phyloP scores from a whole-genome alignment of 2,329 filamentous ascomycete genomes.

The Monosporascus cannonballus region DNA sequence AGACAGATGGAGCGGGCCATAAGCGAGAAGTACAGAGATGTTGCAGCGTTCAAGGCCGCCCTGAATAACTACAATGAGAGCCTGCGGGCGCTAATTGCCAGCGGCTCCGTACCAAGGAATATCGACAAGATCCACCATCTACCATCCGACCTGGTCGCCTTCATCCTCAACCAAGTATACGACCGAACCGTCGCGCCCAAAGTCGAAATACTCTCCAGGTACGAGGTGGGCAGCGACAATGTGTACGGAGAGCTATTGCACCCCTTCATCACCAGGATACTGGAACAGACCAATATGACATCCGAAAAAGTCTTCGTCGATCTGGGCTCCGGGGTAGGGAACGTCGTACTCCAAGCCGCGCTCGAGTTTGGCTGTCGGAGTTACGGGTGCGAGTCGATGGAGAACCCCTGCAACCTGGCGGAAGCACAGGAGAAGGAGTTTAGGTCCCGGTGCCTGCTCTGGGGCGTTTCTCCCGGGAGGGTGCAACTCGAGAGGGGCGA shows the following conservation, averaged over 20 bases:
- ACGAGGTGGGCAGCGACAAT: conserved; percentile 86
- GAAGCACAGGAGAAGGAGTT: conserved; percentile 79
- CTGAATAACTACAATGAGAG: conserved; percentile 72
- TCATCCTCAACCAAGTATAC: conserved; percentile 84
- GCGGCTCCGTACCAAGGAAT: conserved; percentile 67
- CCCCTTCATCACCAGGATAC: conserved; percentile 75
- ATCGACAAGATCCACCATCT: conserved; percentile 64
- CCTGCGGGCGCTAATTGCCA: conserved; percentile 57
- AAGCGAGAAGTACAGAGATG: conserved; percentile 56
- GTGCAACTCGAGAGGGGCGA: conserved; percentile 79
- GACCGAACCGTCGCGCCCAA: conserved; percentile 86
- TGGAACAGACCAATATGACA: conserved; percentile 70
- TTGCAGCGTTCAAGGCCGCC: conserved; percentile 64
- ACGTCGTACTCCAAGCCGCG: conserved; percentile 89
- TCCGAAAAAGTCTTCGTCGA: conserved; percentile 88
- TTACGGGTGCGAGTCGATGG: conserved; percentile 96
- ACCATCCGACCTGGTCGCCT: conserved; percentile 65
- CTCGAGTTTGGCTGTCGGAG: conserved; percentile 90
- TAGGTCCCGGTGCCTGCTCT: conserved; percentile 74
- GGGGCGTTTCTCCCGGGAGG: conserved; percentile 76
- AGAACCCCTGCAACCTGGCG: conserved; percentile 78
- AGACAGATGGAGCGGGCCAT: conserved; percentile 72
- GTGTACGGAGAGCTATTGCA: conserved; percentile 91
- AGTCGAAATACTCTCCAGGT: conserved; percentile 76
- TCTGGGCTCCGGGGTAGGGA: conserved; percentile 90